Conservation (phyloP, 768 basidiomycete species). For the Boletus sp. region DNA sequence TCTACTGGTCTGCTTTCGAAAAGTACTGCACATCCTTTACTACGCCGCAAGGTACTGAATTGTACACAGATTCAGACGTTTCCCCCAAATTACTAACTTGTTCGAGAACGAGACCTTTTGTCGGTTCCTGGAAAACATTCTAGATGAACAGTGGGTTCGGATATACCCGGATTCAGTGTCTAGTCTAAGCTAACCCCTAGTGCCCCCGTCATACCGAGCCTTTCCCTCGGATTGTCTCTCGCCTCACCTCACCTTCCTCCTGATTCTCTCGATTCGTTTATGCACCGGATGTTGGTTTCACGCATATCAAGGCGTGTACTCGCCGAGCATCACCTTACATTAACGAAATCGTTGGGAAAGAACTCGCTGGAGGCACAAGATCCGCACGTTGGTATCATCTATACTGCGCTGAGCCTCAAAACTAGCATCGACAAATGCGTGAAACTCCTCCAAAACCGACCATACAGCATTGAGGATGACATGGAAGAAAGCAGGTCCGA, state of each 20-base stretch:
- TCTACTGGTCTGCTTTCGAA: conserved; percentile 87
- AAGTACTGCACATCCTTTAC: conserved; percentile 44
- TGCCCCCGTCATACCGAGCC: conserved; percentile 73
- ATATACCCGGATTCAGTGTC: neutral
- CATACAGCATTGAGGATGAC: conserved; percentile 43
- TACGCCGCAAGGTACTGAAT: conserved; percentile 5
- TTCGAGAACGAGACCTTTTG: conserved; percentile 81
- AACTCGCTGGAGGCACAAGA: conserved; percentile 39
- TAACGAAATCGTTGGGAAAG: conserved; percentile 54
- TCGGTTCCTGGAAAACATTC: conserved; percentile 55
- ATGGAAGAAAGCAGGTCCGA: conserved; percentile 23
- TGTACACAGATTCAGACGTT: conserved; percentile 59
- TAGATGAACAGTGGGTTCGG: conserved; percentile 70
- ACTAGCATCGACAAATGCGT: conserved; percentile 70
- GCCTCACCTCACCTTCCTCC: conserved; percentile 76
- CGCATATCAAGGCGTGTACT: conserved; percentile 87
- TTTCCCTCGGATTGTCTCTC: conserved; percentile 80
- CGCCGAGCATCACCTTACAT: conserved; percentile 83
- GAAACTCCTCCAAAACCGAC: conserved; percentile 48
- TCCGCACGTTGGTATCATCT: conserved; percentile 81
- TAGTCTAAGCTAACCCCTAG: conserved; percentile 37
- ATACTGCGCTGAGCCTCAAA: conserved; percentile 67
- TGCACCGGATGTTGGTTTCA: conserved; percentile 88
- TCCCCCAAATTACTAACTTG: conserved; percentile 67
- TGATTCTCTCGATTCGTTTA: conserved; percentile 79